Evolutionary conservation across 169 alveolate species (phyloP).

Genomic region (Ichthyophthirius multifiliis): DNA sequence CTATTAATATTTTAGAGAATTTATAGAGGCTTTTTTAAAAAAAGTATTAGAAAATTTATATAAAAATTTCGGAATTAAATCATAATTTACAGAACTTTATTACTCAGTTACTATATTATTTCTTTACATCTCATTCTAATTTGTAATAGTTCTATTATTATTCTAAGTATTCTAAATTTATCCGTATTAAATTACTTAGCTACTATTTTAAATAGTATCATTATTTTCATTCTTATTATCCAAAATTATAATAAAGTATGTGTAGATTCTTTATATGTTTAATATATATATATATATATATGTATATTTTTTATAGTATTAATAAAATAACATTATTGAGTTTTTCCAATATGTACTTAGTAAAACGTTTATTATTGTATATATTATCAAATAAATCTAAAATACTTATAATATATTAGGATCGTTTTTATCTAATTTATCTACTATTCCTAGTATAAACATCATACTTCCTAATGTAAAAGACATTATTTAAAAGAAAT

Average conservation of each 20-base stretch:
- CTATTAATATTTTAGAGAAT: neutral
- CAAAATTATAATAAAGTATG: neutral
- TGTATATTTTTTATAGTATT: neutral
- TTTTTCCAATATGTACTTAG: neutral
- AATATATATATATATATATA: neutral
- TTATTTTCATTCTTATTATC: neutral
- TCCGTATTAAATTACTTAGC: neutral
- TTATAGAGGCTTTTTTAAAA: slow-evolving; percentile 6
- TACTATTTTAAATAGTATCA: neutral
- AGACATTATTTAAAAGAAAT: neutral
- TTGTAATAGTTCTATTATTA: neutral
- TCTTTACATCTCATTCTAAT: neutral
- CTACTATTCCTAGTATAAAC: neutral
- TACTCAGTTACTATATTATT: neutral
- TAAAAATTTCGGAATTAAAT: slow-evolving; percentile 1
- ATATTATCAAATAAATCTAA: neutral
- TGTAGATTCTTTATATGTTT: neutral
- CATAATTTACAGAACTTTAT: neutral
- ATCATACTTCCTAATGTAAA: neutral
- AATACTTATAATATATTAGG: neutral
- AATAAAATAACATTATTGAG: neutral
- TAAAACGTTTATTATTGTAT: neutral
- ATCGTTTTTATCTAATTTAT: neutral
- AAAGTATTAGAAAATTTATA: neutral
- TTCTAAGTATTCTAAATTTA: neutral